A percentile compares a stretch with the other conserved stretches of the same genome.
Conservation (phyloP, 805 yeast species). For the Myxozyma lipomycoides region DNA sequence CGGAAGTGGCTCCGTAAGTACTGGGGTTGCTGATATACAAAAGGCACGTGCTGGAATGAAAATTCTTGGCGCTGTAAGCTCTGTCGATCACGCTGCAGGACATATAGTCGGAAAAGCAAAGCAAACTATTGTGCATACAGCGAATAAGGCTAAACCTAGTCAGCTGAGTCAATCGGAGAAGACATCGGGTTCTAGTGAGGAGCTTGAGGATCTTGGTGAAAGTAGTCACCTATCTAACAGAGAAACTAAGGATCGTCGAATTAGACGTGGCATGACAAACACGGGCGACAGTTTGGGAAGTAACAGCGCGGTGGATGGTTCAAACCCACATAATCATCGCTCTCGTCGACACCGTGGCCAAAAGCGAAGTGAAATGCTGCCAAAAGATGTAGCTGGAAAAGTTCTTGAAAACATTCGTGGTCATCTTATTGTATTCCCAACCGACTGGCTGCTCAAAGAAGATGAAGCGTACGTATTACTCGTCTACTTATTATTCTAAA, state of each 20-base stretch:
- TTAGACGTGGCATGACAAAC: not conserved
- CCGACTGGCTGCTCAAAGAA: slow-evolving; percentile 84
- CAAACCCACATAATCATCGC: not conserved
- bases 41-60: too few species aligned
- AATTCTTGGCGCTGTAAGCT: not conserved
- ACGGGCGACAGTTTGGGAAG: not conserved
- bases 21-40: not conserved
- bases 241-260: not conserved
- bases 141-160: not conserved
- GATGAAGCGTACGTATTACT: slow-evolving; percentile 47
- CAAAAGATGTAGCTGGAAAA: slow-evolving; percentile 70
- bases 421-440: slow-evolving; percentile 84
- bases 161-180: not conserved
- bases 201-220: not conserved
- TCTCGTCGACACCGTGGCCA: slow-evolving; percentile 32
- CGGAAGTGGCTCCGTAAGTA: not conserved
- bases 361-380: slow-evolving; percentile 50
- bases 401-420: slow-evolving; percentile 73
- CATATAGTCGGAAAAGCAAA: not conserved
- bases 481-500: not conserved
- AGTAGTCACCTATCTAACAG: not conserved
- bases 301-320: not conserved
- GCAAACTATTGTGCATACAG: not conserved
- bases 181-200: not conserved
- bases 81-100: not conserved